Evolutionary conservation across 73 alveolate genomes (phyloP), one percentile per base, ranked within the genome.

Genomic region (Uronychia binucleata): DNA sequence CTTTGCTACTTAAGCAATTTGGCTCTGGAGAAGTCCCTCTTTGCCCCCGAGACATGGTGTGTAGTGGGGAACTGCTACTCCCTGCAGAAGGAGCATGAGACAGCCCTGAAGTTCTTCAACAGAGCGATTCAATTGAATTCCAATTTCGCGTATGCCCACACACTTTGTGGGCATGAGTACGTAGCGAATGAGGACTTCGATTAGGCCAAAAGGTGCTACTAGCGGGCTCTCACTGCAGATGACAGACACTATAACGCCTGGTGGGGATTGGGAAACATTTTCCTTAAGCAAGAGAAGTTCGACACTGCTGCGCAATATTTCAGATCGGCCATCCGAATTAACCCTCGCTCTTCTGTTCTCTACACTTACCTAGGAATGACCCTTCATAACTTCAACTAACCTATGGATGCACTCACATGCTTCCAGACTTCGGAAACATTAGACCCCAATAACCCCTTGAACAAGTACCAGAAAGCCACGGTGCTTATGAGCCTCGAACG

Each of bases 221-320:
- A 93, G 79, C 84, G 88, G 84, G 99, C 99, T 26, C 76, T 93
- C 84, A 77, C 96, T 74, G 93, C 90, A 59, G 98, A 97, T 85
- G 98, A 94, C 32, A 85, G 99, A 77, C 98, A 97, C 67, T 96
- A 95, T 57, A 97, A 97, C 79, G 98, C 99, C 13, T 97, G 99
- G 98, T 97, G 99, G 99, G 99, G 99, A n/a, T 94, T 97, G 1
- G 99, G 99, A 59, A 95, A 97, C 94, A 97, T 97, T 28, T 95
- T 91, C 91, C 87, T 96, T 87, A 97, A 97, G 79, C 93, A 96
- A 85, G 99, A 97, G 89, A 97, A 97, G 88, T 97, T 95, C 82
- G 95, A 87, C 60, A 93, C 92, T 74, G 99, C 99, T 8, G 92
- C 95, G 0, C 85, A 93, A 86, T 87, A 90, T 59, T 96, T 97